Conservation (phyloP, 352 stramenopile genomes). For the Pythium grandisporangium region DNA sequence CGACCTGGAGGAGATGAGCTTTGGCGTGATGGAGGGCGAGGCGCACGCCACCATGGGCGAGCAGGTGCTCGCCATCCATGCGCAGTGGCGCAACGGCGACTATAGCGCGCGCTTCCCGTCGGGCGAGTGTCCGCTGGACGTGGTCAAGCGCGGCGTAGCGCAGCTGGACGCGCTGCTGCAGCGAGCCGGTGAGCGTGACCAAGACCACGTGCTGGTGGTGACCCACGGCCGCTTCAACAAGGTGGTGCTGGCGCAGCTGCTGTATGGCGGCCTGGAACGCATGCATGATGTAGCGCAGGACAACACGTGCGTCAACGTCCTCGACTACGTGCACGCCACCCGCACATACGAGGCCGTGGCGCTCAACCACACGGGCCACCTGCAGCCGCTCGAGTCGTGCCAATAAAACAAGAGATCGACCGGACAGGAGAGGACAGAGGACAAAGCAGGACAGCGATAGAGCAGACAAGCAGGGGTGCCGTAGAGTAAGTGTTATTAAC, state of each 20-base stretch:
- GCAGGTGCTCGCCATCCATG: constrained; percentile 49
- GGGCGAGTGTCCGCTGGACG: constrained; percentile 60
- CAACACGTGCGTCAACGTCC: constrained; percentile 82
- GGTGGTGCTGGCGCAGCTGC: constrained; percentile 61
- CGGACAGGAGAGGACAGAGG: no score
- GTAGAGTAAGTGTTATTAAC: no score
- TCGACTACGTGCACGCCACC: constrained; percentile 63
- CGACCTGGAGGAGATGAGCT: constrained; percentile 82
- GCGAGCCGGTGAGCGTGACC: constrained; percentile 21
- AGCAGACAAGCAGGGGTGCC: no score
- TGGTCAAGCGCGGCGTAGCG: constrained; percentile 46
- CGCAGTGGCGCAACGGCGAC: constrained; percentile 49
- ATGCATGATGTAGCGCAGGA: constrained; percentile 71
- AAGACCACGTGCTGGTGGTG: constrained; percentile 73
- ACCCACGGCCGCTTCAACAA: constrained; percentile 83
- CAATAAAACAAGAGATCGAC: no score
- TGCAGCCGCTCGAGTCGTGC: no score
- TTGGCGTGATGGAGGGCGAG: constrained; percentile 63
- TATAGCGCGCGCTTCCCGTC: constrained; percentile 39
- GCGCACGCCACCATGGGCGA: constrained; percentile 35
- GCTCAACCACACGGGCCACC: constrained; percentile 63
- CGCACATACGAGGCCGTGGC: constrained; percentile 44
- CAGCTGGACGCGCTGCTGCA: constrained; percentile 55
- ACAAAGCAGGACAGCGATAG: no score
- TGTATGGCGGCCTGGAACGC: constrained; percentile 37